These are phyloP conservation scores for Paraphoma sp. DNA, from an alignment of 2,329 filamentous ascomycete genomes.

Conservation along the genomic window DNA sequence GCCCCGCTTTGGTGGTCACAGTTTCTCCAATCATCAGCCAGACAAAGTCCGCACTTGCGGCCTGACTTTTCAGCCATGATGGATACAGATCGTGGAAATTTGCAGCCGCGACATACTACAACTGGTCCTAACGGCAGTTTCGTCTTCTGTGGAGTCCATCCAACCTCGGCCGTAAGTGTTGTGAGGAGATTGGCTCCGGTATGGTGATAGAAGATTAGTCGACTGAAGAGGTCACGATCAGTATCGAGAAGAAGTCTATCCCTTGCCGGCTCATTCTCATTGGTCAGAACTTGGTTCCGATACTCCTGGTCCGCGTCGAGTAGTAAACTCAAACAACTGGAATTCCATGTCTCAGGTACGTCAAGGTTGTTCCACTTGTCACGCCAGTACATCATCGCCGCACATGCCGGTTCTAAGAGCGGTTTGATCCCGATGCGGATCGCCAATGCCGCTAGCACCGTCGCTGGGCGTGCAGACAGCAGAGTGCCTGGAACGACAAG, in stretches of 20 bases:
- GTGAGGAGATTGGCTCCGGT: constrained; percentile 56
- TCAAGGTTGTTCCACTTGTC: constrained; percentile 57
- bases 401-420: constrained; percentile 50
- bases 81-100: constrained; percentile 58
- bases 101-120: constrained; percentile 51
- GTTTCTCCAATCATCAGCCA: constrained; percentile 16
- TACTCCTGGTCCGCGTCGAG: constrained; percentile 53
- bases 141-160: constrained; percentile 57
- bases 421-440: constrained; percentile 57
- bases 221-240: constrained; percentile 54
- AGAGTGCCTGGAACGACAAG: constrained; percentile 58
- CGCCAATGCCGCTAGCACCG: constrained; percentile 56
- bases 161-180: constrained; percentile 51
- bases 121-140: constrained; percentile 53
- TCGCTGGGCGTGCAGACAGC: constrained; percentile 53
- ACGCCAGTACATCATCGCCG: constrained; percentile 52
- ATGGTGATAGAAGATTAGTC: constrained; percentile 56
- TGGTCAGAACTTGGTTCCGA: constrained; percentile 7
- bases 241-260: constrained; percentile 41
- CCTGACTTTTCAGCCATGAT: constrained; percentile 50
- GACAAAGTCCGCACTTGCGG: constrained; percentile 54
- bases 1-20: constrained; percentile 27
- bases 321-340: constrained; percentile 54
- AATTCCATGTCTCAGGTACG: constrained; percentile 59
- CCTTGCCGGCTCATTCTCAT: constrained; percentile 20